Base-by-base conservation (phyloP, 202 grass and related monocot genomes). In the Setaria viridis region DNA sequence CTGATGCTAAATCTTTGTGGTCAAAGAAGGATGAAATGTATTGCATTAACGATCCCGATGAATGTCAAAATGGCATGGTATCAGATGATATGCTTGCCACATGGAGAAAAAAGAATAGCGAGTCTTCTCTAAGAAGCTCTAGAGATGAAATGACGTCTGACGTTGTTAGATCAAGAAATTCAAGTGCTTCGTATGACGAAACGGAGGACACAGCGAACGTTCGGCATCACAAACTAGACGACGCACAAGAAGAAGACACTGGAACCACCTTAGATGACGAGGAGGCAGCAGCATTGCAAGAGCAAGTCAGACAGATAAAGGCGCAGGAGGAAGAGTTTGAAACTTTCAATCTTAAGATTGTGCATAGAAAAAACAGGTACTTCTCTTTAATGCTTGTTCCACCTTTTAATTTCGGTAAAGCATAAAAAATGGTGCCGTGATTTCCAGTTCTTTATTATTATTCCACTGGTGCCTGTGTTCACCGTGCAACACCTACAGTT, bases 271-370 rank as follows among this genome's bases (percentile, higher is more conserved):
- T 99, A 60, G 97, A 99, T 80, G 92, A 99, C 72, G 97, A 99
- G 85, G 97, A 99, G 94, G 89, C 87, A 70, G 90, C 92, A 41
- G 97, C 90, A 77, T 89, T 99, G 85, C 97, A 99, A 88, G 94
- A 99, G 80, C 97, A 99, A 91, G 80, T 99, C 64, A 97, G 94
- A 80, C 97, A 99, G 87, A 94, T 99, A 87, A 99, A 93, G 80
- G 87, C 83, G 6, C 97, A 99, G 80, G 97, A 97, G 78, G 97
- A 99, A 74, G 97, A 99, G 67, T 99, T 99, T 87, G 94, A 99
- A 87, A 99, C 89, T 35, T 99, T 99, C 78, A 92, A 97, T 87
- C 90, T 99, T 82, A 99, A 99, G 84, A 97, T 99, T 41, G 92
- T 99, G 46, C 97, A 99, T 89, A 88, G 97, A 60, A 99, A 99